A percentile compares a stretch with the other conserved stretches of the same genome.
Evolutionary conservation across 768 basidiomycete genomes (phyloP).

Genomic region (Tylopilus sp.): DNA sequence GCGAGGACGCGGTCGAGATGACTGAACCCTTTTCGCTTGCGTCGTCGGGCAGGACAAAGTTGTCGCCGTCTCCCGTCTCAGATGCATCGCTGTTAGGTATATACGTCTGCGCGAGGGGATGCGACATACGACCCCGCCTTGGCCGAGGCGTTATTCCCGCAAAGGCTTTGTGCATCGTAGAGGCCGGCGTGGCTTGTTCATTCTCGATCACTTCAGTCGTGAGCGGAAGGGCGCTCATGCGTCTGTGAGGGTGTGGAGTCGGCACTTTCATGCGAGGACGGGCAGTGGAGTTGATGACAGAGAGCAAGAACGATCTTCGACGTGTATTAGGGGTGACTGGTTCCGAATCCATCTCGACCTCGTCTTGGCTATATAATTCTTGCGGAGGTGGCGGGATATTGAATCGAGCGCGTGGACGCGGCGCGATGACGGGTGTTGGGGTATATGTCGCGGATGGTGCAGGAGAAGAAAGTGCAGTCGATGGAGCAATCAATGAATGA

Average conservation of each 20-base stretch:
- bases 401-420: constrained; percentile 61
- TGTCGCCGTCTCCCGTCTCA: constrained; percentile 24
- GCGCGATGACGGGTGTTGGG: constrained; percentile 65
- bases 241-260: constrained; percentile 47
- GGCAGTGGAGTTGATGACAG: constrained; percentile 78
- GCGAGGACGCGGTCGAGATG: constrained; percentile 81
- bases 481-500: constrained; percentile 36
- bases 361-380: constrained; percentile 36
- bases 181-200: constrained; percentile 30
- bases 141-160: constrained; percentile 65
- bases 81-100: constrained; percentile 34
- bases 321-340: constrained; percentile 68
- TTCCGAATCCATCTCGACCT: constrained; percentile 36
- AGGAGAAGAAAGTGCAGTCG: constrained; percentile 52
- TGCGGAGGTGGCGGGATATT: constrained; percentile 43
- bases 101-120: constrained; percentile 61
- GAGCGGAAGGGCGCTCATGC: constrained; percentile 61
- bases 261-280: constrained; percentile 56
- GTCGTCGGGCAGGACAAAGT: constrained; percentile 36
- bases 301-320: constrained; percentile 77
- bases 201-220: constrained; percentile 33
- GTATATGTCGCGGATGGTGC: constrained; percentile 56
- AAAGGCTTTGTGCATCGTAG: constrained; percentile 49
- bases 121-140: constrained; percentile 49
- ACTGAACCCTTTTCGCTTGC: constrained; percentile 60